These are phyloP conservation scores for Nematocida parisii DNA, from an alignment of 371 early-diverging fungal genomes.

Conservation along the genomic window DNA sequence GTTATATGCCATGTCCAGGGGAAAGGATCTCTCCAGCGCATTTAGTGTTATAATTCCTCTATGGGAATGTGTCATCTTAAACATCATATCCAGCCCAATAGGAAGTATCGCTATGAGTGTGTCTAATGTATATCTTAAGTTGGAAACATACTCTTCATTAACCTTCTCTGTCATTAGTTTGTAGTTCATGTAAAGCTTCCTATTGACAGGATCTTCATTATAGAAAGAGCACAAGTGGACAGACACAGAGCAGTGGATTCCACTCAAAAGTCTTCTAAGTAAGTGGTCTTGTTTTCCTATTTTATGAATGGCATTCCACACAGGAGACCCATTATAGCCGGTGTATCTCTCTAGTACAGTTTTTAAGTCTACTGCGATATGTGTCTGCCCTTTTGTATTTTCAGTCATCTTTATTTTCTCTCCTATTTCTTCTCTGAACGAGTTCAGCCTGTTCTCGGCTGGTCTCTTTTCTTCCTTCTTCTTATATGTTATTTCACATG, in stretches of 20 bases:
- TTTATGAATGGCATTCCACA: slow-evolving; percentile 34
- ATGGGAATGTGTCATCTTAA: not conserved
- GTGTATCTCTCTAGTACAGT: slow-evolving; percentile 52
- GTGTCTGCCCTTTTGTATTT: not conserved
- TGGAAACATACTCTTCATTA: slow-evolving; percentile 9
- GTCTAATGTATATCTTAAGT: slow-evolving; percentile 27
- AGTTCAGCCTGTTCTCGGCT: not conserved
- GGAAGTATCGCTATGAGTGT: slow-evolving; percentile 49
- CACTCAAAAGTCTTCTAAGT: slow-evolving; percentile 1
- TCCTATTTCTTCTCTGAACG: slow-evolving; percentile 30
- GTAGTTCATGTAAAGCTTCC: slow-evolving; percentile 45
- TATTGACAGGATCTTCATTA: slow-evolving; percentile 24
- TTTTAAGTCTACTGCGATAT: slow-evolving; percentile 27
- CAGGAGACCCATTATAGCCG: slow-evolving; percentile 32
- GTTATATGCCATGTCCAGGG: not conserved
- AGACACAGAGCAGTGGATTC: slow-evolving; percentile 40
- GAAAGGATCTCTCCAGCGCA: not conserved
- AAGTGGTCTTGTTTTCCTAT: slow-evolving; percentile 28
- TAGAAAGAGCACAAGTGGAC: slow-evolving; percentile 47
- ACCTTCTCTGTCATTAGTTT: slow-evolving; percentile 31
- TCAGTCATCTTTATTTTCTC: slow-evolving; percentile 21
- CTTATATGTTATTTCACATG: not conserved
- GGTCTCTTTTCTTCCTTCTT: not conserved
- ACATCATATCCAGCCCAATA: not conserved
- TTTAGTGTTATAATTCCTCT: not conserved